phyloP scores from a whole-genome alignment of 306 rosid species.

The Cyamopsis tetragonoloba region DNA sequence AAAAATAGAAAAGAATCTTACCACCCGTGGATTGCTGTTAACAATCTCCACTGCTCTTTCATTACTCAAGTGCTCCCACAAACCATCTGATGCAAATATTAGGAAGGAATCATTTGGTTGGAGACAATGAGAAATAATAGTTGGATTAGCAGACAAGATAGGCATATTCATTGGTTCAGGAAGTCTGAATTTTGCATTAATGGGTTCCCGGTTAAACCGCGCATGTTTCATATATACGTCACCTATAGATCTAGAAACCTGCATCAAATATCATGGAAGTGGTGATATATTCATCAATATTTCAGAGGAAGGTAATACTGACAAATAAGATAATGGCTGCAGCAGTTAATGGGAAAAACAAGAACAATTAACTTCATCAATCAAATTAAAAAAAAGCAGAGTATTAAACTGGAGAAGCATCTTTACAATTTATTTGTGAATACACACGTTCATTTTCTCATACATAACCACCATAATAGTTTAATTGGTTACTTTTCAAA shows the following conservation, averaged over 20 bases:
- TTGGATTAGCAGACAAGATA: conserved; percentile 69
- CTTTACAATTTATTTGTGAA: background rate
- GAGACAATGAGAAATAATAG: conserved; percentile 70
- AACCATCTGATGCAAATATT: conserved; percentile 96
- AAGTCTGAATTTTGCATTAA: conserved; percentile 69
- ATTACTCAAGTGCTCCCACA: conserved; percentile 94
- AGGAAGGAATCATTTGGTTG: conserved; percentile 92
- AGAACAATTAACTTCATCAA: background rate
- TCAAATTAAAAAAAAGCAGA: background rate
- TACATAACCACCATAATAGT: background rate
- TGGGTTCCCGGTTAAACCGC: conserved; percentile 67
- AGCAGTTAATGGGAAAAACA: conserved; percentile 18
- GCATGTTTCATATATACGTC: conserved; percentile 86
- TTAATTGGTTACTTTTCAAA: background rate
- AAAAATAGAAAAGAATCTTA: conserved; percentile 36
- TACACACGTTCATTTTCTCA: background rate
- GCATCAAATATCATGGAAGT: conserved; percentile 38
- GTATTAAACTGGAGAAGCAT: background rate
- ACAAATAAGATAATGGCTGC: conserved; percentile 15
- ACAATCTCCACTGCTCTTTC: conserved; percentile 91
- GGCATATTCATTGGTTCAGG: conserved; percentile 87
- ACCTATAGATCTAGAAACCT: conserved; percentile 93
- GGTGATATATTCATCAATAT: background rate
- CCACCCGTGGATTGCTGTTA: conserved; percentile 65
- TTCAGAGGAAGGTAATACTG: background rate